Evolutionary conservation across 306 rosid genomes (phyloP).

Genomic region (Castanospermum australe): DNA sequence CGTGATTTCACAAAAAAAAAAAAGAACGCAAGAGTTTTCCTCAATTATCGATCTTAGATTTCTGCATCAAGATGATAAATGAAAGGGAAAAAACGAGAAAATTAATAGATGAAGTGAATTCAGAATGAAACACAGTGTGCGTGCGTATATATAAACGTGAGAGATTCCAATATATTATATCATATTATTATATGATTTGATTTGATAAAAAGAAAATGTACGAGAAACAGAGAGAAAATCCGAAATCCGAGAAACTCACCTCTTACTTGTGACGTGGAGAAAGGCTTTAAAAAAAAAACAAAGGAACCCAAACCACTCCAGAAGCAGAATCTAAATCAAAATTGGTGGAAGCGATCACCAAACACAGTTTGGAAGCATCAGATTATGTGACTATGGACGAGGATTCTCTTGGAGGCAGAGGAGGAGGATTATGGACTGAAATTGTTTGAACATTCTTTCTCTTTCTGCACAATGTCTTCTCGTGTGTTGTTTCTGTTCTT

Average conservation of each 20-base stretch:
- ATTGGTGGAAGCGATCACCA: neutral
- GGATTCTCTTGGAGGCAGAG: neutral
- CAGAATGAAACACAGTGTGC: neutral
- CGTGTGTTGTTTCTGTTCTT: too few species aligned
- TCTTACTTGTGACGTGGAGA: too few species aligned
- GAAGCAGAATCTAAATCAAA: neutral
- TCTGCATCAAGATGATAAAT: neutral
- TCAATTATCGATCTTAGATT: neutral
- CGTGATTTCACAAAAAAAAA: too few species aligned
- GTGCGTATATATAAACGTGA: neutral
- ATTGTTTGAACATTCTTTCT: neutral
- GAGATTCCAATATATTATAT: neutral
- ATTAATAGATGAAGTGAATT: neutral
- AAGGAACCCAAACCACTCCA: neutral
- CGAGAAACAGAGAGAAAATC: neutral
- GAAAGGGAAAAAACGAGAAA: neutral
- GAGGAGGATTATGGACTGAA: neutral
- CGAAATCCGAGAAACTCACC: too few species aligned
- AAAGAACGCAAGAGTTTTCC: slow-evolving; percentile 10
- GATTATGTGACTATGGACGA: too few species aligned
- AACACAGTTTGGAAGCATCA: too few species aligned
- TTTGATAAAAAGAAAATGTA: neutral
- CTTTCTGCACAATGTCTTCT: neutral
- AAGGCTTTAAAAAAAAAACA: neutral
- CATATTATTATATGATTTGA: neutral